These are phyloP conservation scores for Coelastrella sp. DNA, from an alignment of 139 green algal species.

Conservation along the genomic window DNA sequence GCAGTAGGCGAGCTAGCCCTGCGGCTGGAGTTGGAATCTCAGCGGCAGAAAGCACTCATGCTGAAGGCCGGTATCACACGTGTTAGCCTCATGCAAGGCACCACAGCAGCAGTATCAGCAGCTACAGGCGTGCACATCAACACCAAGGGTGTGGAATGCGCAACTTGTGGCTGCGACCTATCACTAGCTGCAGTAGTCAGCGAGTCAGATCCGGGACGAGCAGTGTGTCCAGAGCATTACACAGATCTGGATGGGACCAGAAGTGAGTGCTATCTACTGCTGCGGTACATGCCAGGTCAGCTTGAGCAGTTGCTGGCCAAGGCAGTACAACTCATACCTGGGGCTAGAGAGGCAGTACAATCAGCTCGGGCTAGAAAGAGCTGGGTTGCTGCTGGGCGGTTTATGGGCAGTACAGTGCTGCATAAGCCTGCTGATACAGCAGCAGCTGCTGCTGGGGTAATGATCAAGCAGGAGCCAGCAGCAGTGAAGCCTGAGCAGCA, in stretches of 20 bases:
- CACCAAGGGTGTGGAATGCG: slow-evolving; percentile 45
- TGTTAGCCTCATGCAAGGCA: background rate
- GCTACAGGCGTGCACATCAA: slow-evolving; percentile 27
- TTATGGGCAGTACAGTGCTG: slow-evolving; percentile 27
- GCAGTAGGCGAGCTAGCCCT: slow-evolving; percentile 43
- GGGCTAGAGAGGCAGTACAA: slow-evolving; percentile 7
- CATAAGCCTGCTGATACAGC: background rate
- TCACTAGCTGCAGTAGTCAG: slow-evolving; percentile 25
- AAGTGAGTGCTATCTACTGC: slow-evolving; percentile 3
- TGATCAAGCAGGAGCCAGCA: slow-evolving; percentile 15
- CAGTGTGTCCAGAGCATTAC: slow-evolving; percentile 30
- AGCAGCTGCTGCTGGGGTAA: background rate
- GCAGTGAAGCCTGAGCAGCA: background rate
- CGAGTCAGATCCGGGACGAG: background rate
- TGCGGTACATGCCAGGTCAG: slow-evolving; percentile 39
- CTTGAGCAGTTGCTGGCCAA: slow-evolving; percentile 22
- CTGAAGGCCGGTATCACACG: background rate
- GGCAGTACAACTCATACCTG: slow-evolving; percentile 13
- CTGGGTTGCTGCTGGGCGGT: slow-evolving; percentile 35
- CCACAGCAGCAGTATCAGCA: background rate
- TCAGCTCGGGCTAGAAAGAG: background rate
- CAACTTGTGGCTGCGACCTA: slow-evolving; percentile 36
- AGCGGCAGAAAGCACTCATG: background rate
- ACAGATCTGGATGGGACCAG: slow-evolving; percentile 15
- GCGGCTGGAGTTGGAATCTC: slow-evolving; percentile 6